Evolutionary conservation across 176 grass and related monocot species (phyloP).

Genomic region (Panicum miliaceum): DNA sequence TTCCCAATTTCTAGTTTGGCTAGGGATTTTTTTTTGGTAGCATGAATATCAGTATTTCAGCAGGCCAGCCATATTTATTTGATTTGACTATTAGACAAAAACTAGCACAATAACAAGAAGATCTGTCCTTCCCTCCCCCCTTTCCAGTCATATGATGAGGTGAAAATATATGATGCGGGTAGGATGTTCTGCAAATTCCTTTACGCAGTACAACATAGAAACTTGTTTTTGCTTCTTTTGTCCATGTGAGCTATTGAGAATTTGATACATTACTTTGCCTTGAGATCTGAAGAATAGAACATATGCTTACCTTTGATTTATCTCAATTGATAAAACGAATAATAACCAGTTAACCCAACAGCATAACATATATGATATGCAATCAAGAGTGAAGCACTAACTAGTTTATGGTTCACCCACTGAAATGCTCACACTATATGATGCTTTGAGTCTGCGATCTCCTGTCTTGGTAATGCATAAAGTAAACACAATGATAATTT

Average conservation of each 20-base stretch:
- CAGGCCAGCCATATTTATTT: neutral
- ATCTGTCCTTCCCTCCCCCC: neutral
- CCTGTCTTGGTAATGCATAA: neutral
- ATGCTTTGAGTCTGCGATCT: neutral
- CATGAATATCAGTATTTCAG: neutral
- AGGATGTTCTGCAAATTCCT: conserved; percentile 1
- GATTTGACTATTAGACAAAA: conserved; percentile 7
- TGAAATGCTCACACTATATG: neutral
- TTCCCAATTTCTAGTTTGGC: neutral
- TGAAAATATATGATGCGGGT: neutral
- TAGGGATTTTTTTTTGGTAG: neutral
- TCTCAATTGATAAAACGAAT: neutral
- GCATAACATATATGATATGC: neutral
- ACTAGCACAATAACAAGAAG: neutral
- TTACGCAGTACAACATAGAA: neutral
- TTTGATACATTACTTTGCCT: neutral
- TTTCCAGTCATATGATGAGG: neutral
- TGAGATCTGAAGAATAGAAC: neutral
- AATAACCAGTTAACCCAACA: neutral
- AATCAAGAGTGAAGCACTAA: neutral
- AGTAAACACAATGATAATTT: conserved; percentile 16
- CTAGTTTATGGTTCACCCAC: neutral
- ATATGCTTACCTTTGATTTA: neutral
- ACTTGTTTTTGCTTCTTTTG: neutral
- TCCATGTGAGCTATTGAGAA: neutral